Percentiles rank a stretch among this genome's conserved stretches.
Evolutionary conservation across 805 yeast species (phyloP).

Genomic region (Priceomyces fermenticarens): DNA sequence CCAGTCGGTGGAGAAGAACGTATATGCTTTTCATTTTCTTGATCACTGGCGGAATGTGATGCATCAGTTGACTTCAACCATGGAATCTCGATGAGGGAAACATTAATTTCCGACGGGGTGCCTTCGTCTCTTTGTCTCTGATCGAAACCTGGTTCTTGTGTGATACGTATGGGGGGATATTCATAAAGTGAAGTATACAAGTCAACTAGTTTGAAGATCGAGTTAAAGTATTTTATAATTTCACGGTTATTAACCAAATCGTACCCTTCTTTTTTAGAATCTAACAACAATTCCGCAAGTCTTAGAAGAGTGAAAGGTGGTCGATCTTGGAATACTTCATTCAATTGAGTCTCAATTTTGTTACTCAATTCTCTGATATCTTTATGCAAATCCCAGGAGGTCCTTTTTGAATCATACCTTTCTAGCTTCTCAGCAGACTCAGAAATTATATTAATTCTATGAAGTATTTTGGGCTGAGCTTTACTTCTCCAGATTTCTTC

Average conservation of each 20-base stretch:
- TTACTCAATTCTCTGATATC: neutral
- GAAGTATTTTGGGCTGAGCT: constrained; percentile 10
- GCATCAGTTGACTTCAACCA: constrained; percentile 19
- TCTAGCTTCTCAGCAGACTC: constrained; percentile 7
- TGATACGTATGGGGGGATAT: constrained; percentile 13
- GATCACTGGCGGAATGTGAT: neutral
- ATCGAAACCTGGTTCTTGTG: neutral
- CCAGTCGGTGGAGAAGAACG: too few relatives aligned
- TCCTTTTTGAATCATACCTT: constrained; percentile 2
- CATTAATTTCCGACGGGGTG: constrained; percentile 4
- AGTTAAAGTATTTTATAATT: constrained; percentile 42
- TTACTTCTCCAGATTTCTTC: constrained; percentile 7
- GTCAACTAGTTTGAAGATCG: constrained; percentile 30
- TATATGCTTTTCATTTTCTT: too few relatives aligned
- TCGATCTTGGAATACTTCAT: constrained; percentile 21
- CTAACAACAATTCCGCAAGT: constrained; percentile 44
- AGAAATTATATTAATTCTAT: constrained; percentile 6
- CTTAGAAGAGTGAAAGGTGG: constrained; percentile 51
- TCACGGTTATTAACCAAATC: constrained; percentile 24
- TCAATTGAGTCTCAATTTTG: constrained; percentile 35
- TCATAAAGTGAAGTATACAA: constrained; percentile 29
- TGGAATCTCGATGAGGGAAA: constrained; percentile 25
- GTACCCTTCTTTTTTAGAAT: constrained; percentile 36
- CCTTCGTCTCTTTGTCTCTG: neutral
- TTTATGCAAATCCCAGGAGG: too few relatives aligned